Conservation (phyloP, 805 yeast genomes). For the Suhomyces pyralidae region DNA sequence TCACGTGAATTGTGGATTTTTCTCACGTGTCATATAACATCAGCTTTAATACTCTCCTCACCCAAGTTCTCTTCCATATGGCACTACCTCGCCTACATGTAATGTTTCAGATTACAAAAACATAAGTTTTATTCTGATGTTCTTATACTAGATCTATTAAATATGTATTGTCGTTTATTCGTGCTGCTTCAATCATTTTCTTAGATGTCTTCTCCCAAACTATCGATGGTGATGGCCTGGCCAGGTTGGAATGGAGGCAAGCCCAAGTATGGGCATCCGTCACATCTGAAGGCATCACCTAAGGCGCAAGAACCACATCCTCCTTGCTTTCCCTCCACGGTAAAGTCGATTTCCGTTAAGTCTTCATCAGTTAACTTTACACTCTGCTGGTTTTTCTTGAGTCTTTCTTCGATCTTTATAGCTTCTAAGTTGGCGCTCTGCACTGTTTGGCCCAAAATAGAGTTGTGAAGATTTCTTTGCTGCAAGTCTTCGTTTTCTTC, state of each 20-base stretch:
- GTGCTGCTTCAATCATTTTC: not conserved
- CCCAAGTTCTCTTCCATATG: too few species aligned
- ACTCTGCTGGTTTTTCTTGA: conserved; percentile 23
- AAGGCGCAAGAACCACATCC: conserved; percentile 97
- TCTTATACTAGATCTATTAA: not conserved
- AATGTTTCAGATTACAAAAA: not conserved
- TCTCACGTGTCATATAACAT: not conserved
- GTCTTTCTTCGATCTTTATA: conserved; percentile 49
- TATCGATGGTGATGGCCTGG: conserved; percentile 73
- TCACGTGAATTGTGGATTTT: not conserved
- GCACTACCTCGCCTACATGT: not conserved
- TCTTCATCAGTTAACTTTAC: conserved; percentile 64
- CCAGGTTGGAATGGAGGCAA: conserved; percentile 99
- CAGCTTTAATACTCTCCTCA: not conserved
- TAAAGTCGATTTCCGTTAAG: conserved; percentile 87
- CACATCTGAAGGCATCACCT: conserved; percentile 98
- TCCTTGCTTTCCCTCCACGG: conserved; percentile 94
- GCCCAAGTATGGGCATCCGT: conserved; percentile 96
- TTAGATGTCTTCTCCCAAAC: conserved; percentile 73
- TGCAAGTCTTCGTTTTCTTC: conserved; percentile 63
- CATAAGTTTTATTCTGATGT: not conserved
- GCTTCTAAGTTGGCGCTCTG: conserved; percentile 53
- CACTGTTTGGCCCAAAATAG: conserved; percentile 47
- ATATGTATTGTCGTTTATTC: not conserved
- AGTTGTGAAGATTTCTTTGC: conserved; percentile 43